Evolutionary conservation across 345 rosid genomes (phyloP), one percentile per base, ranked within the genome.

Genomic region (Capsella bursapastoris): DNA sequence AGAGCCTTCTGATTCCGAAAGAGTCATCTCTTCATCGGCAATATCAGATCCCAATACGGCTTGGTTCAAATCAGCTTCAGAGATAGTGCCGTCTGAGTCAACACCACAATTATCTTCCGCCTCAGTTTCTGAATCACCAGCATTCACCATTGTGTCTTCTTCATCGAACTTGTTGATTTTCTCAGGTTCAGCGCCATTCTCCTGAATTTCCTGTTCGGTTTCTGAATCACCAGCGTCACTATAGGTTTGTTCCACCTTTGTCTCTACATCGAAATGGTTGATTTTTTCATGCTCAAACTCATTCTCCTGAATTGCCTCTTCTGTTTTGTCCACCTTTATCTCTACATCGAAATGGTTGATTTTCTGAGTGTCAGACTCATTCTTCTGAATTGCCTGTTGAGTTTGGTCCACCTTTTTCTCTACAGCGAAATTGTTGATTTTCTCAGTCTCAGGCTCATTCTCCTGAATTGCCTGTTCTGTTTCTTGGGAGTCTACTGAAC

Each of bases 31-130:
- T 59, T 61, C 73, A 8, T 67, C 68, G 3, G 78, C 68, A 74
- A 51, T 51, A 52, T 75, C 74, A 41, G 64, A 41, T 51, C 79
- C 78, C n/a, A 50, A 3, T 31, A 59, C 72, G 8, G 78, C 74
- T 68, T 68, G 32, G 79, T 60, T 60, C 16, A 69, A 75, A 59
- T 75, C 79, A 60, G 64, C 79, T 25, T 60, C 79, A 60, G 73
- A 68, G 63, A 75, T 10, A 32, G 56, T 68, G 63, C 32, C 68
- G 6, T 75, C 79, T 15, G 68, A 49, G 22, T 68, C 73, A 68
- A 31, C 48, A 66, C 48, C 56, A 29, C 40, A 29, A 41, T 40
- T 1, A 50, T 50, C n/a, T 75, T 51, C 63, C 31, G 1, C 2
- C n/a, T 74, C 61, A 40, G 55, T 48, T 58, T 74, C 72, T 28